These are phyloP conservation scores for Microbotryomycetes sp. DNA, from an alignment of 1,284 basidiomycete species.

Conservation along the genomic window DNA sequence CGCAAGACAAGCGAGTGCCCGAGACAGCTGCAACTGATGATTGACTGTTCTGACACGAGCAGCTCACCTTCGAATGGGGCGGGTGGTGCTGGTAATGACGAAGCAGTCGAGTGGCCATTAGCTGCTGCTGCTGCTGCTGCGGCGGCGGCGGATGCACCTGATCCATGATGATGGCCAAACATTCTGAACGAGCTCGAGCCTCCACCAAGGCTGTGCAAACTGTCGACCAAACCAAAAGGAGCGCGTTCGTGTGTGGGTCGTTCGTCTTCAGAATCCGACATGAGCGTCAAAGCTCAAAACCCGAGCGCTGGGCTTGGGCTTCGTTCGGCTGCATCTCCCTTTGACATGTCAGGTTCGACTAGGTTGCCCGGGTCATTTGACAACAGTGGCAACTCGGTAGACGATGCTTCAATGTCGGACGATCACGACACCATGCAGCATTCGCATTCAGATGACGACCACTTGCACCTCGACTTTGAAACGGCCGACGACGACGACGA, in stretches of 20 bases:
- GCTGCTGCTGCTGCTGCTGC: not conserved
- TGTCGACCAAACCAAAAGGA: not conserved
- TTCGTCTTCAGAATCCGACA: not conserved
- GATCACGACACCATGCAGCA: not conserved
- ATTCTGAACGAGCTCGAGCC: not conserved
- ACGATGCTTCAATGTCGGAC: not conserved
- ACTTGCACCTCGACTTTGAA: constrained; percentile 20
- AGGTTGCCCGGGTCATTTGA: not conserved
- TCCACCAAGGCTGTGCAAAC: not conserved
- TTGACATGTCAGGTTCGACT: not conserved
- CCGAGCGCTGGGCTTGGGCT: not conserved
- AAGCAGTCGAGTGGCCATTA: constrained; percentile 1
- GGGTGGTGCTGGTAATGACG: constrained; percentile 5
- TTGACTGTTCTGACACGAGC: too few species aligned
- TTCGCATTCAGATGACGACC: constrained; percentile 22
- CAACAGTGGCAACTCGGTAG: not conserved
- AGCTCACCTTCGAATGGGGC: not conserved
- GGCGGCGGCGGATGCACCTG: not conserved
- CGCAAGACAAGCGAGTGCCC: not conserved
- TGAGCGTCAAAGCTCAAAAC: not conserved
- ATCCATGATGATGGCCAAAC: not conserved
- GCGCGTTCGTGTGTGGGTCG: too few species aligned
- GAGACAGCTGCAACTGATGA: too few species aligned
- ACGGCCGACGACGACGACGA: constrained; percentile 24
- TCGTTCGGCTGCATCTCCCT: not conserved